These are phyloP conservation scores for Hamamelis virginiana DNA, from an alignment of 164 flowering plant genomes.

Conservation along the genomic window DNA sequence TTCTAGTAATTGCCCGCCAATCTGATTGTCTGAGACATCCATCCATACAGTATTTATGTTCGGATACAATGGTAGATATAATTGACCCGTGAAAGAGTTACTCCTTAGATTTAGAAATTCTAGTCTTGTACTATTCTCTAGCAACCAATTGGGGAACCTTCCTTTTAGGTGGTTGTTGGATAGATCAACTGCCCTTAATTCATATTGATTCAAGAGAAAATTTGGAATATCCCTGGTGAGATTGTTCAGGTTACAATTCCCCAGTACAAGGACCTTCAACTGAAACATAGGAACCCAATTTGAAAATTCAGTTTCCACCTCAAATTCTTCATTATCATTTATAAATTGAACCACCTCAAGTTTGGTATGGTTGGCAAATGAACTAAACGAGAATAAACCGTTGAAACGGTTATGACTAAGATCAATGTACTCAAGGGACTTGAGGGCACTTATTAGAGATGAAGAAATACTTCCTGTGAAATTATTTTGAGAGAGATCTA, in stretches of 20 bases:
- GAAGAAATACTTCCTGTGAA: conserved; percentile 9
- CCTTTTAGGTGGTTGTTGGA: conserved; percentile 10
- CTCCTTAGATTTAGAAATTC: background rate
- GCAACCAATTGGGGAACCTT: conserved; percentile 6
- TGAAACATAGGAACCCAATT: conserved; percentile 5
- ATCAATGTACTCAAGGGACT: conserved; percentile 1
- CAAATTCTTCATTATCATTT: background rate
- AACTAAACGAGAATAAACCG: background rate
- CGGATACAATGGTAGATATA: background rate
- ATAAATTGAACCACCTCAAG: background rate
- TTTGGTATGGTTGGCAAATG: background rate
- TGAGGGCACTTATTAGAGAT: background rate
- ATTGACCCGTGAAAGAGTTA: conserved; percentile 7
- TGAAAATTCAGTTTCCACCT: background rate
- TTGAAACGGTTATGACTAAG: background rate
- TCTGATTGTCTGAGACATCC: background rate
- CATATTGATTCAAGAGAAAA: background rate
- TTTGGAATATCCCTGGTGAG: background rate
- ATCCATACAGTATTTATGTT: background rate
- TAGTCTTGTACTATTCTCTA: conserved; percentile 3
- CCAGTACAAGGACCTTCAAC: background rate
- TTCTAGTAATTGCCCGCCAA: background rate
- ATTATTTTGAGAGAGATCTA: background rate
- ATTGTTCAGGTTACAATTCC: background rate
- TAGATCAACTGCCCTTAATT: background rate